A percentile compares a stretch with the other conserved stretches of the same genome.
Evolutionary conservation across 1,139 yeast species (phyloP).

Genomic region (Saccharomyces pastorianus): DNA sequence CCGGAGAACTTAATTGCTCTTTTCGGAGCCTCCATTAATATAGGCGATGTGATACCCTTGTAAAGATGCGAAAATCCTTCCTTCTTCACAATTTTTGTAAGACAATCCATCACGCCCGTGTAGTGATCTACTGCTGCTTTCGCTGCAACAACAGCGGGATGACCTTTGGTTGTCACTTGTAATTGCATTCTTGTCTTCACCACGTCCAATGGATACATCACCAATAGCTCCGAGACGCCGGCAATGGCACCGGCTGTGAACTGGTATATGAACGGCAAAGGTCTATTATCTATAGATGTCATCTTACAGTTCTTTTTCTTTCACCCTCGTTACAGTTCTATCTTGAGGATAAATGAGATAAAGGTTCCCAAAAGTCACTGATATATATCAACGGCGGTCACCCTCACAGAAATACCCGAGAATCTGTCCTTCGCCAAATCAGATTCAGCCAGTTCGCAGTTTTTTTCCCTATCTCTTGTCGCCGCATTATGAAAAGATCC

Average conservation of each 20-base stretch:
- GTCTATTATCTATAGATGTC: background rate
- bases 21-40: slow-evolving; percentile 98
- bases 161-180: slow-evolving; percentile 47
- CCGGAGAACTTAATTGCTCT: slow-evolving; percentile 97
- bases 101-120: slow-evolving; percentile 75
- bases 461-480: background rate
- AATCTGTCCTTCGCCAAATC: background rate
- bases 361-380: background rate
- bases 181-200: slow-evolving; percentile 96
- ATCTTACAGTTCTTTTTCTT: background rate
- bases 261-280: slow-evolving; percentile 44
- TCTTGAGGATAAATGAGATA: background rate
- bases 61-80: slow-evolving; percentile 83
- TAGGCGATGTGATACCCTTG: slow-evolving; percentile 92
- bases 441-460: background rate
- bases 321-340: background rate
- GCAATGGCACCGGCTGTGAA: slow-evolving; percentile 94
- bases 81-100: slow-evolving; percentile 69
- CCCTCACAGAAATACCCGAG: background rate
- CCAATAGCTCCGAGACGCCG: slow-evolving; percentile 92
- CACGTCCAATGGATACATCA: slow-evolving; percentile 96
- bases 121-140: slow-evolving; percentile 49
- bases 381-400: background rate
- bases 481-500: background rate
- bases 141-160: slow-evolving; percentile 31